Evolutionary conservation across 352 stramenopile species (phyloP).

Genomic region (Plasmopara muralis): DNA sequence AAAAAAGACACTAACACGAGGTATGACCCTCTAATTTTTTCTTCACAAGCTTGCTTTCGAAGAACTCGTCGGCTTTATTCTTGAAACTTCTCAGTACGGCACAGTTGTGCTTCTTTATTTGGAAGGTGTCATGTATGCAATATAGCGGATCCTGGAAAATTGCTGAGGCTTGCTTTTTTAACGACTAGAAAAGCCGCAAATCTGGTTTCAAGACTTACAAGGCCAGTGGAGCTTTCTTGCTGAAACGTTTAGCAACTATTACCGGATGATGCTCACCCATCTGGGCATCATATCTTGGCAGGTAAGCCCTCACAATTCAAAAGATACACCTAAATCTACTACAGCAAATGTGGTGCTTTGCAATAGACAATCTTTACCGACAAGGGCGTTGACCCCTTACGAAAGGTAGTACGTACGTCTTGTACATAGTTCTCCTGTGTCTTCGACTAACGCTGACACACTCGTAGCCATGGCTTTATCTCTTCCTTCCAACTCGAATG

Average conservation of each 20-base stretch:
- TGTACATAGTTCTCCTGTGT: background rate
- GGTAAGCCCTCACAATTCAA: conserved; percentile 16
- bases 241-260: conserved; percentile 65
- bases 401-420: conserved; percentile 27
- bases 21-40: no score
- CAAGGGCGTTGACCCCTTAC: conserved; percentile 44
- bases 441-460: background rate
- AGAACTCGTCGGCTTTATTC: conserved; percentile 32
- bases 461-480: conserved; percentile 59
- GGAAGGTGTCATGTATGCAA: conserved; percentile 10
- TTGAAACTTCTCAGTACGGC: conserved; percentile 63
- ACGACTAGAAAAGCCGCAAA: conserved; percentile 32
- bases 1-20: no score
- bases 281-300: conserved; percentile 74
- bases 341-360: background rate
- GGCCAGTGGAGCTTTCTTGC: conserved; percentile 67
- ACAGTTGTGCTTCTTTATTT: conserved; percentile 48
- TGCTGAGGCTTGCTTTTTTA: background rate
- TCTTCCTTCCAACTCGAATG: conserved; percentile 71
- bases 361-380: conserved; percentile 59
- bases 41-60: conserved; percentile 2
- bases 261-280: conserved; percentile 76
- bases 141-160: background rate
- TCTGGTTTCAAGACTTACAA: conserved; percentile 61
- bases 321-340: no score